phyloP scores from a whole-genome alignment of 352 stramenopile genomes.

The Globisporangium emineosum region DNA sequence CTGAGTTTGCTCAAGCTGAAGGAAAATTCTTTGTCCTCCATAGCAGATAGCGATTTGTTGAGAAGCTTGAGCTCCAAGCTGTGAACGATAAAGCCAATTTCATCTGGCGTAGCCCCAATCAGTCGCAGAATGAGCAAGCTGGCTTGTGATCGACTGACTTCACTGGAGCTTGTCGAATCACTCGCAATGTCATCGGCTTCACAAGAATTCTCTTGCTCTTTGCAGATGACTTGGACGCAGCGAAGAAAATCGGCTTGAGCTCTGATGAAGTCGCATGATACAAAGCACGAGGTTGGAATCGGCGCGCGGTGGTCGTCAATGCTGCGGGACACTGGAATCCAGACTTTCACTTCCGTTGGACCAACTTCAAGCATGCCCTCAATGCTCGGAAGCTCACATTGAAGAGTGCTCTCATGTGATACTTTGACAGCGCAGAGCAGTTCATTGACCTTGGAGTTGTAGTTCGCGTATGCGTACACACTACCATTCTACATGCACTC shows the following conservation, averaged over 20 bases:
- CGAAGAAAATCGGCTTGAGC: not conserved
- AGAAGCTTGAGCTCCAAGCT: conserved; percentile 12
- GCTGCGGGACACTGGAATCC: conserved; percentile 19
- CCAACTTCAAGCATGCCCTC: conserved; percentile 19
- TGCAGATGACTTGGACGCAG: not conserved
- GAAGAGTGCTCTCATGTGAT: conserved; percentile 7
- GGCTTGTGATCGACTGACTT: not conserved
- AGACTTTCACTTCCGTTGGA: conserved; percentile 26
- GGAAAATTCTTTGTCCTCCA: not conserved
- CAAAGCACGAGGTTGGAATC: conserved; percentile 16
- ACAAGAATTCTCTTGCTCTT: not conserved
- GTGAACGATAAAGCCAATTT: conserved; percentile 9
- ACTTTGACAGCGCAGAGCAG: conserved; percentile 19
- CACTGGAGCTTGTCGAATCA: not conserved
- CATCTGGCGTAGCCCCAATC: conserved; percentile 9
- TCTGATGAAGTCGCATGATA: conserved; percentile 6
- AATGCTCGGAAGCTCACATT: conserved; percentile 6
- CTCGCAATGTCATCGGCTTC: not conserved
- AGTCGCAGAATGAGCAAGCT: conserved; percentile 15
- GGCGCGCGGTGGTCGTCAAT: conserved; percentile 16
- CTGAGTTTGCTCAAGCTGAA: conserved; percentile 2
- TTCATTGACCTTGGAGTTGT: conserved; percentile 20
- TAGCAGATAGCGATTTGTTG: not conserved
- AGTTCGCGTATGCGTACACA: conserved; percentile 18
- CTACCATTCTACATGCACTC: conserved; percentile 28